Evolutionary conservation across 75 land plant species (phyloP), one percentile per base, ranked within the genome.

Genomic region (Isoetes taiwanensis): DNA sequence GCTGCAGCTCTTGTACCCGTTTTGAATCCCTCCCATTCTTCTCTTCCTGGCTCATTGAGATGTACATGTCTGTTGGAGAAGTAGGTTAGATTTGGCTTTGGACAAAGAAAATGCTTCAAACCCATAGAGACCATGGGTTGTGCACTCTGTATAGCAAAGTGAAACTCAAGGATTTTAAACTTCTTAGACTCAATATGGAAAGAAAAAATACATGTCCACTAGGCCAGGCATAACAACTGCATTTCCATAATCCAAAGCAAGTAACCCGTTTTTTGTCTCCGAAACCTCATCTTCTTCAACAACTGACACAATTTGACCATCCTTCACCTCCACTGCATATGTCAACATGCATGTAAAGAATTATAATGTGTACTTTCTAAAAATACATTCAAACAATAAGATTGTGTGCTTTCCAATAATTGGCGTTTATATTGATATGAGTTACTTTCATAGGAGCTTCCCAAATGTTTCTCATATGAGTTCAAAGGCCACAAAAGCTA

Each of bases 201-300:
- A 57, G 21, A 38, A 46, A 34, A 41, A 81, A 52, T 81, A 93
- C 96, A 81, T 90, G 75, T 94, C 99, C 61, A 94, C 69, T 30
- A 94, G 63, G 30, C 99, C 99, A 34, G 99, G 99, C 99, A 94
- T 94, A 50, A 94, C 64, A 34, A 94, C 90, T 56, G 86, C 90
- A 30, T 94, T 78, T 30, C 79, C 84, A 72, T 79, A 89, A 63
- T 94, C 80, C 19, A 89, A 48, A 9, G 82, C 75, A 46, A 66
- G 64, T 2, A 17, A 54, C n/a, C 43, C 64, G 23, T 39, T 31
- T 3, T 38, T 27, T 20, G 55, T 43, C 40, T 69, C 70, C 19
- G 34, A 62, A 59, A 71, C 74, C n/a, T 61, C 70, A 27, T 67
- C 69, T 53, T 59, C 69, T 10, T 59, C 61, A 33, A 74, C 69